Conservation (phyloP, 768 basidiomycete genomes). For the Lactifluus pinguis region DNA sequence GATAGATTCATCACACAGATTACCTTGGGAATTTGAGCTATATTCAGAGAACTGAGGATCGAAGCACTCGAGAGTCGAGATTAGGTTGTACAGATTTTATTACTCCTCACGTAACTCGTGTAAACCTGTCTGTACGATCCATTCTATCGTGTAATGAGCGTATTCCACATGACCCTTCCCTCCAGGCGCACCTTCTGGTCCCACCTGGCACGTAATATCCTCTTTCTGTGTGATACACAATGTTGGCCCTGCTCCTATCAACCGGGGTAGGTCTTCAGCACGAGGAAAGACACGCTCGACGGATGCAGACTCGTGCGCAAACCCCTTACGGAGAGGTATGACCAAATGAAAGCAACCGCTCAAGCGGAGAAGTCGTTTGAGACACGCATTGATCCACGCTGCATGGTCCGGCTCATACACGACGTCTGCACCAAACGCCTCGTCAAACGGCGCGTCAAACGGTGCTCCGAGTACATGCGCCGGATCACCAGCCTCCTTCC, state of each 20-base stretch:
- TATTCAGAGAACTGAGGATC: conserved; percentile 30
- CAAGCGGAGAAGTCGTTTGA: conserved; percentile 30
- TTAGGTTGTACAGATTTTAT: background rate
- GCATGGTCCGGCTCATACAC: conserved; percentile 45
- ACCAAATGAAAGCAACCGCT: conserved; percentile 56
- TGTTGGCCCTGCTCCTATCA: background rate
- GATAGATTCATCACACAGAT: conserved; percentile 33
- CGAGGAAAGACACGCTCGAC: conserved; percentile 48
- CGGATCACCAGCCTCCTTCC: conserved; percentile 26
- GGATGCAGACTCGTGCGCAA: conserved; percentile 46
- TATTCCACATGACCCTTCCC: conserved; percentile 53
- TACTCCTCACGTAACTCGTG: background rate
- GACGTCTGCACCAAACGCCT: conserved; percentile 46
- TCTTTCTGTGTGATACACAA: conserved; percentile 49
- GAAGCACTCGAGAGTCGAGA: background rate
- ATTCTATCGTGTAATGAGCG: conserved; percentile 63
- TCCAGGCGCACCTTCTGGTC: conserved; percentile 22
- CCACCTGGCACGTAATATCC: conserved; percentile 44
- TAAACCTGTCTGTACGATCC: conserved; percentile 29
- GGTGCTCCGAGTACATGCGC: conserved; percentile 5
- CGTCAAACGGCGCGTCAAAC: conserved; percentile 34
- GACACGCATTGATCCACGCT: conserved; percentile 36
- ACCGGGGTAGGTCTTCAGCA: background rate
- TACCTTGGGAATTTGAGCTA: conserved; percentile 72
- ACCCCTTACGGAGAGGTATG: conserved; percentile 65